Evolutionary conservation across 345 rosid species (phyloP).

Genomic region (Populus simonii): DNA sequence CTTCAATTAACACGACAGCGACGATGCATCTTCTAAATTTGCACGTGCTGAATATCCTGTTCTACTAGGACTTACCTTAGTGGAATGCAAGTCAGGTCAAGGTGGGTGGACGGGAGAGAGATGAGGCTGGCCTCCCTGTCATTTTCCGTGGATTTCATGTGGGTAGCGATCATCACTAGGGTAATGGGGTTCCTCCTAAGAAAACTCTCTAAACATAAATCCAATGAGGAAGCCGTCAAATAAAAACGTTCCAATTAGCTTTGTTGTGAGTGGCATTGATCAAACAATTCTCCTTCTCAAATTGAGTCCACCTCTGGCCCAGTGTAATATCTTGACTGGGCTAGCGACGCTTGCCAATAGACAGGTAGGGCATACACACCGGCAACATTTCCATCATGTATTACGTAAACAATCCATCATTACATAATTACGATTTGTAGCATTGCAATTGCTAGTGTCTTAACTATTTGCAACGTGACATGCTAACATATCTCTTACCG

Average conservation of each 20-base stretch:
- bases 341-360: background rate
- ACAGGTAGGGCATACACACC: background rate
- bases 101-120: slow-evolving; percentile 6
- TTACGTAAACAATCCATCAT: background rate
- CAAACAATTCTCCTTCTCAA: background rate
- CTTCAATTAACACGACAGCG: background rate
- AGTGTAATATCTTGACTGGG: background rate
- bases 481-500: background rate
- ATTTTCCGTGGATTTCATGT: background rate
- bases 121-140: slow-evolving; percentile 11
- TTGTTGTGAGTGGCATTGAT: background rate
- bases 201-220: background rate
- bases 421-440: background rate
- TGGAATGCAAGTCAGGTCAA: slow-evolving; percentile 9
- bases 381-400: background rate
- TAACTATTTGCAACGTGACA: background rate
- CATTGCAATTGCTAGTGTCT: background rate
- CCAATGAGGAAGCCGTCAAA: slow-evolving; percentile 5
- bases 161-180: slow-evolving; percentile 3
- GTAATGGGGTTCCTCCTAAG: background rate
- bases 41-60: background rate
- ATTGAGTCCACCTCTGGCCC: background rate
- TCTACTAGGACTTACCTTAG: slow-evolving; percentile 20
- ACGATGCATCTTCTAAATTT: background rate
- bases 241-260: background rate